A percentile compares a stretch with the other conserved stretches of the same genome.
Evolutionary conservation across 495 filamentous ascomycete genomes (phyloP).

Genomic region (Durotheca rogersii): DNA sequence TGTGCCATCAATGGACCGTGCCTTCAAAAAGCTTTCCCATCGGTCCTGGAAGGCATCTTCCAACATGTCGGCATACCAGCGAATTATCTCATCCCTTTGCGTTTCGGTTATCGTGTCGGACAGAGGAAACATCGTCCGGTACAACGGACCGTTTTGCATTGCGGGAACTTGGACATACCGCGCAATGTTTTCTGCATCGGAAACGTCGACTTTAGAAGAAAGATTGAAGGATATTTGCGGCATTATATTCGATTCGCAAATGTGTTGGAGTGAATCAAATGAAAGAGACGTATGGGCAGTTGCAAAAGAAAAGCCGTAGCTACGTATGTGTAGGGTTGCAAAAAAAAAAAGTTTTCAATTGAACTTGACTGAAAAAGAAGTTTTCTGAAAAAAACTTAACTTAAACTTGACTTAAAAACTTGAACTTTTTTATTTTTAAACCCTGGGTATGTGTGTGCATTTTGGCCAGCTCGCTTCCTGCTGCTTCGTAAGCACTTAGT

Average conservation of each 20-base stretch:
- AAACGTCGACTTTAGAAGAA: neutral
- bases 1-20: slow-evolving; percentile 15
- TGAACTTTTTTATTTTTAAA: too few species aligned
- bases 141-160: slow-evolving; percentile 19
- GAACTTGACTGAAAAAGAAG: too few species aligned
- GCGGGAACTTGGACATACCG: neutral
- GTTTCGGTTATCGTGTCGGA: slow-evolving; percentile 11
- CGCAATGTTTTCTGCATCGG: neutral
- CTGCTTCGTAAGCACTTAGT: too few species aligned
- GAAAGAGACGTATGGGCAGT: too few species aligned
- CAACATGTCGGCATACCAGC: slow-evolving; percentile 16
- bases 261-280: too few species aligned
- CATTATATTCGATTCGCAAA: neutral
- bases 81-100: slow-evolving; percentile 15
- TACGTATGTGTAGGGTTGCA: too few species aligned
- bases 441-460: too few species aligned
- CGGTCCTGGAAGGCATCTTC: slow-evolving; percentile 13
- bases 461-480: too few species aligned
- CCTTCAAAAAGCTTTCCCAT: slow-evolving; percentile 14
- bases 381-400: too few species aligned
- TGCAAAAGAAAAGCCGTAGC: too few species aligned
- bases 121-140: slow-evolving; percentile 19
- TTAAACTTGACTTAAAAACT: too few species aligned
- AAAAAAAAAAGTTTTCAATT: too few species aligned
- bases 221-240: neutral